Percentiles rank a stretch among this genome's conserved stretches.
phyloP scores from a whole-genome alignment of 208 protist genomes.

The Tetramitus jugosus region DNA sequence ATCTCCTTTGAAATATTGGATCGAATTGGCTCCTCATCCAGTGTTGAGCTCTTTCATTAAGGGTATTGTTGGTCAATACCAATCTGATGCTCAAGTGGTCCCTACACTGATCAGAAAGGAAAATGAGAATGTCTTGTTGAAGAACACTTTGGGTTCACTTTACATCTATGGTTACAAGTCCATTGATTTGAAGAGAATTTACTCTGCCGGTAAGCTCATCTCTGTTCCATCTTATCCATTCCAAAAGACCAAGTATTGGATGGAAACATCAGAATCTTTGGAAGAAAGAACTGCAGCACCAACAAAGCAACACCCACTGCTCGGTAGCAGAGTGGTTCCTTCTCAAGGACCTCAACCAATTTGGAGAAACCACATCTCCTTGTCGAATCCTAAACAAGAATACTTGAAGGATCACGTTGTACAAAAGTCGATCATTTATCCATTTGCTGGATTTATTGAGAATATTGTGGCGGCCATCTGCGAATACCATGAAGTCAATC shows the following conservation, averaged over 20 bases:
- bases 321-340: no score
- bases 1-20: neutral
- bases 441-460: neutral
- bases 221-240: constrained; percentile 2
- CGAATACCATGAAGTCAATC: neutral
- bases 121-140: neutral
- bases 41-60: neutral
- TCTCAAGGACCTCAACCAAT: neutral
- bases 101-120: neutral
- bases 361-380: neutral
- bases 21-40: constrained; percentile 6
- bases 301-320: no score
- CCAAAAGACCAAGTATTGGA: neutral
- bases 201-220: neutral
- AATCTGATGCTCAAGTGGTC: neutral
- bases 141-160: neutral
- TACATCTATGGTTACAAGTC: neutral
- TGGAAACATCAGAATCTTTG: neutral
- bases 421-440: neutral
- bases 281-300: neutral
- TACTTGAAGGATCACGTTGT: constrained; percentile 6
- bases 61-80: neutral
- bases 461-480: neutral
- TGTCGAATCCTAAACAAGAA: neutral
- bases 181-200: neutral